Percentiles rank a stretch among this genome's conserved stretches.
Evolutionary conservation across 495 filamentous ascomycete species (phyloP).

Genomic region (Penicillium ochrochloron): DNA sequence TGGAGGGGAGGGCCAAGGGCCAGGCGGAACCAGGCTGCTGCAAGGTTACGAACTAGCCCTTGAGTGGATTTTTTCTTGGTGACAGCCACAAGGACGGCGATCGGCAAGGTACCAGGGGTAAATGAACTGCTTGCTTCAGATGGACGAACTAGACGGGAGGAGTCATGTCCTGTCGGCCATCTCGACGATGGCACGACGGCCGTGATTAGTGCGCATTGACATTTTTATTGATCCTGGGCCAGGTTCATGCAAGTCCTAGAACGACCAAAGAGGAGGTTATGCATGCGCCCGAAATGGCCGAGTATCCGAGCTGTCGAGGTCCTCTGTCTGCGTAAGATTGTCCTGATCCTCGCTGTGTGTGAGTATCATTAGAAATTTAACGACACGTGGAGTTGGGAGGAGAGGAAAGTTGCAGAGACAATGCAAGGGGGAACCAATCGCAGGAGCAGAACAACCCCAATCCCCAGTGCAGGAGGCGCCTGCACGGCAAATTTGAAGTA

Average conservation of each 20-base stretch:
- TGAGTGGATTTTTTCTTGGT: conserved; percentile 24
- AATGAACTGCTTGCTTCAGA: conserved; percentile 12
- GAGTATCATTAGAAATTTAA: conserved; percentile 16
- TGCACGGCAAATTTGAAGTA: neutral
- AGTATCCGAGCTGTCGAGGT: conserved; percentile 22
- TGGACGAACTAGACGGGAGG: conserved; percentile 20
- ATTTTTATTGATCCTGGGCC: conserved; percentile 6
- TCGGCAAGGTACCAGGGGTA: conserved; percentile 34
- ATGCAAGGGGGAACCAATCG: conserved; percentile 25
- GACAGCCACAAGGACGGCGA: conserved; percentile 30
- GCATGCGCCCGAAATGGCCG: conserved; percentile 23
- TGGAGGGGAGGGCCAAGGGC: conserved; percentile 26
- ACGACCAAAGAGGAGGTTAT: conserved; percentile 25
- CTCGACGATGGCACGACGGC: neutral
- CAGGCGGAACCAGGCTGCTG: conserved; percentile 25
- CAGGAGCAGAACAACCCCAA: conserved; percentile 11
- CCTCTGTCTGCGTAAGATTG: conserved; percentile 7
- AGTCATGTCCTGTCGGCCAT: conserved; percentile 13
- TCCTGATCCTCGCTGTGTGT: conserved; percentile 15
- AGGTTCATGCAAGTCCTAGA: conserved; percentile 17
- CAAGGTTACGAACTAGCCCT: conserved; percentile 35
- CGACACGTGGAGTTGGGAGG: conserved; percentile 27
- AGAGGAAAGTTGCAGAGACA: conserved; percentile 20
- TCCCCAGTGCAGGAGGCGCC: conserved; percentile 18
- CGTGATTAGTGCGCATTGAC: conserved; percentile 6